phyloP scores from a whole-genome alignment of 441 rosid species.

The Raphanus hybrid region DNA sequence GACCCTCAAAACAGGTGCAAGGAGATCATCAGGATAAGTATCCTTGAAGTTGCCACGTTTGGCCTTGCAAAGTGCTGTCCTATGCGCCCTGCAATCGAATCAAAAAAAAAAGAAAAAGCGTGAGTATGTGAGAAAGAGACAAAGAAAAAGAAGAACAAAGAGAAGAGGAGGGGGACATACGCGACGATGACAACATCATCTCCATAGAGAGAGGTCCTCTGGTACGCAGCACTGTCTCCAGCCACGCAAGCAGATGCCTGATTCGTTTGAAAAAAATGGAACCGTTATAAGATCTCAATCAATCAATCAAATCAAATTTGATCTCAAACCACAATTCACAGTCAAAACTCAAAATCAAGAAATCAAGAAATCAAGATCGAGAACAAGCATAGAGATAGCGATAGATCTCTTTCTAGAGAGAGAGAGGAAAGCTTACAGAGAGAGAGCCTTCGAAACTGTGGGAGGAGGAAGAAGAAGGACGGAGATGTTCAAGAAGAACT shows the following conservation, averaged over 20 bases:
- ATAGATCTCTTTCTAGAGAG: neutral
- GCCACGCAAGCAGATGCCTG: conserved; percentile 88
- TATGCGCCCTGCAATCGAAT: conserved; percentile 62
- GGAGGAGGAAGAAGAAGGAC: conserved; percentile 64
- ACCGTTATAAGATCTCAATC: too few species aligned
- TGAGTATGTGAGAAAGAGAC: conserved; percentile 10
- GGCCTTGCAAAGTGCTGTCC: conserved; percentile 89
- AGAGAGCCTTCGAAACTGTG: conserved; percentile 58
- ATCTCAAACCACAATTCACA: neutral
- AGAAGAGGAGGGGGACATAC: conserved; percentile 50
- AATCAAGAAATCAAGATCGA: conserved; percentile 19
- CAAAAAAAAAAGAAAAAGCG: neutral
- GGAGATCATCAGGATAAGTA: conserved; percentile 91
- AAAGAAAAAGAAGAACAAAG: neutral
- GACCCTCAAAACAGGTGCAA: conserved; percentile 91
- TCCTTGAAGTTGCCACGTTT: conserved; percentile 97
- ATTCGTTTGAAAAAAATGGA: too few species aligned
- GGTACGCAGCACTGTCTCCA: conserved; percentile 90
- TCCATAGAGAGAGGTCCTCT: conserved; percentile 71
- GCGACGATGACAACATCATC: conserved; percentile 95
- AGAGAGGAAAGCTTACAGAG: conserved; percentile 52
- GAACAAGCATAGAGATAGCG: conserved; percentile 22
- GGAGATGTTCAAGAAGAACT: conserved; percentile 84
- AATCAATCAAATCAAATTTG: too few species aligned
- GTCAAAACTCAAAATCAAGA: neutral